phyloP scores from a whole-genome alignment of 306 rosid species.

The Trichosanthes truncata region DNA sequence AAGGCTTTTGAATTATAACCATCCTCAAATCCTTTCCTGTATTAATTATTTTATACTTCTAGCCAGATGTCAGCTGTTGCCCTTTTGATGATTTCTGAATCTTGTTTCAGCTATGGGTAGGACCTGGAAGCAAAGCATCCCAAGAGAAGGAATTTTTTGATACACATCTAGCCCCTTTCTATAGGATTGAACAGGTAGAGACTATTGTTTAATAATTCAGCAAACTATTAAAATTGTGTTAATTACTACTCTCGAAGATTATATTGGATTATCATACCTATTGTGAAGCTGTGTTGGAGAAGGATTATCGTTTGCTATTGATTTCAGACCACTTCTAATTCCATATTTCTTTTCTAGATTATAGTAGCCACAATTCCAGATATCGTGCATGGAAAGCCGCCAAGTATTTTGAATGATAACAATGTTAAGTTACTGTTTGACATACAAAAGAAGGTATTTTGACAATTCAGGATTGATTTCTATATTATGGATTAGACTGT shows the following conservation, averaged over 20 bases:
- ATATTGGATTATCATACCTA: background rate
- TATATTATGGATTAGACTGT: background rate
- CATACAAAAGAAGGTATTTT: slow-evolving; percentile 68
- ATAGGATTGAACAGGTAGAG: slow-evolving; percentile 96
- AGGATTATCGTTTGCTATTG: background rate
- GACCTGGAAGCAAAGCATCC: slow-evolving; percentile 97
- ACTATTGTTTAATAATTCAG: background rate
- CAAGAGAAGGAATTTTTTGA: slow-evolving; percentile 86
- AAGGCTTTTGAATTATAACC: background rate
- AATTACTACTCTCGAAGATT: background rate
- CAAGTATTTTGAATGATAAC: slow-evolving; percentile 72
- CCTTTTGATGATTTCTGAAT: background rate
- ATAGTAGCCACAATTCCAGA: slow-evolving; percentile 73
- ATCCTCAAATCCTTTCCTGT: background rate
- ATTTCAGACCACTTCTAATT: background rate
- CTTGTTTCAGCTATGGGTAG: slow-evolving; percentile 89
- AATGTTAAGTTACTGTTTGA: slow-evolving; percentile 82
- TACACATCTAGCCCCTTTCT: slow-evolving; percentile 83
- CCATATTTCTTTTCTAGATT: slow-evolving; percentile 35
- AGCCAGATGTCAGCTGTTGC: background rate
- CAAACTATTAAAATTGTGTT: background rate
- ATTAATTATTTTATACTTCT: background rate
- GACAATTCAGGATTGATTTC: slow-evolving; percentile 1
- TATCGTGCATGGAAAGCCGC: slow-evolving; percentile 38
- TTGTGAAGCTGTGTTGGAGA: background rate